Conservation (phyloP, 495 filamentous ascomycete species). For the Neurospora sp. region DNA sequence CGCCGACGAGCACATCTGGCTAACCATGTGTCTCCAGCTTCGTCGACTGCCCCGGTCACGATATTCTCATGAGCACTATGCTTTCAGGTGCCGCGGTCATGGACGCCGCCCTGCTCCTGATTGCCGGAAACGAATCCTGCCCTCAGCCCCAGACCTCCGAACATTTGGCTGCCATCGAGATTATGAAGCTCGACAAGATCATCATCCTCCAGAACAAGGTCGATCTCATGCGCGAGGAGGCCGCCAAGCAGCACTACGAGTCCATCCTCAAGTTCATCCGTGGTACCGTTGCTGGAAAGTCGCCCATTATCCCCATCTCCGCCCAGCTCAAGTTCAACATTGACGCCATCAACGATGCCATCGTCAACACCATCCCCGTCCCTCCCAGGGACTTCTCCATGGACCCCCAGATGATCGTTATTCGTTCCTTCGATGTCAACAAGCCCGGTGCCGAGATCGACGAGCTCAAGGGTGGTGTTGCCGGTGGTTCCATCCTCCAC, state of each 20-base stretch:
- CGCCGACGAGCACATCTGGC: neutral
- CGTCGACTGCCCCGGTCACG: slow-evolving; percentile 98
- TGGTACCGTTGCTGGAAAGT: slow-evolving; percentile 91
- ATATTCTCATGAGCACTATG: slow-evolving; percentile 99
- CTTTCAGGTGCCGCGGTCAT: slow-evolving; percentile 98
- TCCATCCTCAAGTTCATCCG: slow-evolving; percentile 96
- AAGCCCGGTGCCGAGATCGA: slow-evolving; percentile 99
- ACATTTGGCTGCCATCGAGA: slow-evolving; percentile 96
- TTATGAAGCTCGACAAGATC: slow-evolving; percentile 97
- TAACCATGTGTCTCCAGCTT: slow-evolving; percentile 44
- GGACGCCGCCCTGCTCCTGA: slow-evolving; percentile 92
- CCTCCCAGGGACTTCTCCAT: slow-evolving; percentile 79
- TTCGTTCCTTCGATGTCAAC: slow-evolving; percentile 98
- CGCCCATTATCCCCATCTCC: slow-evolving; percentile 94
- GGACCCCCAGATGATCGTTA: slow-evolving; percentile 95
- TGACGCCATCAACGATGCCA: slow-evolving; percentile 90
- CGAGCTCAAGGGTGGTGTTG: slow-evolving; percentile 96
- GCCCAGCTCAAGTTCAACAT: slow-evolving; percentile 99
- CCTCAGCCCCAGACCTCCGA: slow-evolving; percentile 99
- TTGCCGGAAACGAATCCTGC: slow-evolving; percentile 97
- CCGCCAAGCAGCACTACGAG: slow-evolving; percentile 82
- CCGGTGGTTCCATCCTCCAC: slow-evolving; percentile 90
- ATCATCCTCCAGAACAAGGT: slow-evolving; percentile 99
- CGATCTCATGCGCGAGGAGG: slow-evolving; percentile 91
- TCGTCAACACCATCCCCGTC: slow-evolving; percentile 87